Evolutionary conservation across 208 protist genomes (phyloP).

Genomic region (Trypanosoma brucei): DNA sequence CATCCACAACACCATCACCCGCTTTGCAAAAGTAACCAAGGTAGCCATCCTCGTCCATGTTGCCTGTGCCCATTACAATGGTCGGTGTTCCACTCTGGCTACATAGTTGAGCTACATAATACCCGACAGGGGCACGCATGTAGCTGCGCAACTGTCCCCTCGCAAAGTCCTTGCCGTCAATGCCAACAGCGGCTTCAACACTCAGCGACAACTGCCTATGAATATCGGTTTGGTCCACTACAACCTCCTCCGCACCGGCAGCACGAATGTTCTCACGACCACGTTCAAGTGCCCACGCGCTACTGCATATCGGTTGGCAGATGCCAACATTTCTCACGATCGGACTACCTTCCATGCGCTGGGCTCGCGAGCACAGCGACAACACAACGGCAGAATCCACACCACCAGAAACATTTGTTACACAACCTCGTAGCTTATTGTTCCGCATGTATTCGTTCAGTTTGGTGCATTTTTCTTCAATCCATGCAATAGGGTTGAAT

Average conservation of each 20-base stretch:
- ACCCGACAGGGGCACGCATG: slow-evolving; percentile 92
- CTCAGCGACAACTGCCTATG: slow-evolving; percentile 60
- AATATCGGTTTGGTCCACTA: slow-evolving; percentile 91
- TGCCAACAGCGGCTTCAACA: slow-evolving; percentile 66
- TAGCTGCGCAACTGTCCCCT: slow-evolving; percentile 92
- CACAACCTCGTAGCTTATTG: slow-evolving; percentile 81
- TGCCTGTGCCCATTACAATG: slow-evolving; percentile 95
- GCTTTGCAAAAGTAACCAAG: slow-evolving; percentile 96
- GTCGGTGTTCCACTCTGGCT: slow-evolving; percentile 76
- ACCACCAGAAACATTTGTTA: slow-evolving; percentile 91
- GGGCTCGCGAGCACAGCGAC: slow-evolving; percentile 79
- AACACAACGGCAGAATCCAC: slow-evolving; percentile 93
- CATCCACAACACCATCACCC: slow-evolving; percentile 94
- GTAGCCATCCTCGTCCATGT: slow-evolving; percentile 96
- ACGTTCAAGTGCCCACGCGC: slow-evolving; percentile 79
- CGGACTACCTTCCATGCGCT: slow-evolving; percentile 49
- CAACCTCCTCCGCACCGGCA: slow-evolving; percentile 77
- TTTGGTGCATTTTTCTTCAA: slow-evolving; percentile 77
- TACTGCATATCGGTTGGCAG: slow-evolving; percentile 93
- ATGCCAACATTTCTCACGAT: slow-evolving; percentile 90
- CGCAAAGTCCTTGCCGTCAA: slow-evolving; percentile 83
- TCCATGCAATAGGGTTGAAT: slow-evolving; percentile 84
- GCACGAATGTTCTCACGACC: slow-evolving; percentile 79
- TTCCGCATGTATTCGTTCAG: slow-evolving; percentile 92
- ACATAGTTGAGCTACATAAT: slow-evolving; percentile 92